phyloP scores from a whole-genome alignment of 2,329 filamentous ascomycete genomes.

The Trichoderma atroviride region DNA sequence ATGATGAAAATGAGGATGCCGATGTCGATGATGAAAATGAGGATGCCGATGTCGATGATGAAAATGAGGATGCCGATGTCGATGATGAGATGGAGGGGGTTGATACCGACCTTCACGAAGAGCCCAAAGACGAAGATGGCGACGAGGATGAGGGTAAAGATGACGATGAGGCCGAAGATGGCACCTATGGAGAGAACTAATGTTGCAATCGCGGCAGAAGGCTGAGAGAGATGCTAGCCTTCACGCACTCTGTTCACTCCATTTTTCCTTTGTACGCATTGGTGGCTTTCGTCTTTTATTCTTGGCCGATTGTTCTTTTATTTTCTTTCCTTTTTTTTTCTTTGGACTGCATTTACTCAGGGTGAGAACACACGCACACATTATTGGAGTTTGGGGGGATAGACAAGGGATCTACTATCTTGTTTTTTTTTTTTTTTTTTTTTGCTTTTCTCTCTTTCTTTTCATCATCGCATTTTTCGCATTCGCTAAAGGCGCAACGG shows the following conservation, averaged over 20 bases:
- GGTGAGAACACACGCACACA: neutral
- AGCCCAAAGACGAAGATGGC: neutral
- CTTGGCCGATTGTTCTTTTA: neutral
- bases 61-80: neutral
- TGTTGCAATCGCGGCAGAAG: neutral
- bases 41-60: neutral
- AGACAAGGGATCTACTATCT: neutral
- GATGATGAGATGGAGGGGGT: neutral
- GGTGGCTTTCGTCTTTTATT: neutral
- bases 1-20: neutral
- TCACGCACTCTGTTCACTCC: neutral
- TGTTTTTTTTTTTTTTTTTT: neutral
- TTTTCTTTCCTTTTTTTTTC: neutral
- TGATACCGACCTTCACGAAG: neutral
- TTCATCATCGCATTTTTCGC: neutral
- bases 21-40: neutral
- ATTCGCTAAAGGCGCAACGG: neutral
- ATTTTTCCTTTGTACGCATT: neutral
- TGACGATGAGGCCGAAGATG: neutral
- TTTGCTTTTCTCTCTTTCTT: neutral
- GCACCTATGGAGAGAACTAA: neutral
- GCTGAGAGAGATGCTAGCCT: neutral
- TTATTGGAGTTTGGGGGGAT: neutral
- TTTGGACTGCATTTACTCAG: neutral
- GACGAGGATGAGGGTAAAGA: neutral